A percentile compares a stretch with the other conserved stretches of the same genome.
Evolutionary conservation across 768 basidiomycete species (phyloP).

Genomic region (Ephemerocybe angulata): DNA sequence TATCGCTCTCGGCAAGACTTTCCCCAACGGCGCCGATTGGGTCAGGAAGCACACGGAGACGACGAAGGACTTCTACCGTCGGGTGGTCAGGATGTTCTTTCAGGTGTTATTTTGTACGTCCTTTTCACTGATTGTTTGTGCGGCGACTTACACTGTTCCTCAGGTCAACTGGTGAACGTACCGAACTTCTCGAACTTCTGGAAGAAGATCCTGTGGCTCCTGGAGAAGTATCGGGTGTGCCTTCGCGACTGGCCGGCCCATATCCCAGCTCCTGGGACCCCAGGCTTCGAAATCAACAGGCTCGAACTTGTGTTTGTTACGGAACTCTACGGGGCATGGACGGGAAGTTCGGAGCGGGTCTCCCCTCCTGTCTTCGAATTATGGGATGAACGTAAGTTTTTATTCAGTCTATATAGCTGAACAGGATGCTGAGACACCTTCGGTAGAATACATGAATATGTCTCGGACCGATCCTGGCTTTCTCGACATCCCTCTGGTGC

Average conservation of each 20-base stretch:
- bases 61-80: not conserved
- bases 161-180: not conserved
- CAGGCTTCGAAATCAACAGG: not conserved
- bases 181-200: not conserved
- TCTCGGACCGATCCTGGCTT: no score
- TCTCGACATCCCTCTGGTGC: no score
- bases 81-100: not conserved
- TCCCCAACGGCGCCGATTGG: not conserved
- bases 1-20: not conserved
- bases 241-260: not conserved
- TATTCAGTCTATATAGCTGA: no score
- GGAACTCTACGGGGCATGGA: not conserved
- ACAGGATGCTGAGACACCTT: no score
- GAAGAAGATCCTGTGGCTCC: not conserved
- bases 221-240: not conserved
- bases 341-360: no score
- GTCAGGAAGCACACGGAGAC: not conserved
- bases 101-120: not conserved
- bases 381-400: not conserved
- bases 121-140: not conserved
- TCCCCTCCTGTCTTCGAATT: not conserved
- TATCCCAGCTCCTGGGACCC: not conserved
- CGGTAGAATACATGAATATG: no score
- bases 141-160: not conserved
- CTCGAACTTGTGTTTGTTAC: not conserved